Evolutionary conservation across 352 stramenopile genomes (phyloP).

Genomic region (Thraustotheca clavata): DNA sequence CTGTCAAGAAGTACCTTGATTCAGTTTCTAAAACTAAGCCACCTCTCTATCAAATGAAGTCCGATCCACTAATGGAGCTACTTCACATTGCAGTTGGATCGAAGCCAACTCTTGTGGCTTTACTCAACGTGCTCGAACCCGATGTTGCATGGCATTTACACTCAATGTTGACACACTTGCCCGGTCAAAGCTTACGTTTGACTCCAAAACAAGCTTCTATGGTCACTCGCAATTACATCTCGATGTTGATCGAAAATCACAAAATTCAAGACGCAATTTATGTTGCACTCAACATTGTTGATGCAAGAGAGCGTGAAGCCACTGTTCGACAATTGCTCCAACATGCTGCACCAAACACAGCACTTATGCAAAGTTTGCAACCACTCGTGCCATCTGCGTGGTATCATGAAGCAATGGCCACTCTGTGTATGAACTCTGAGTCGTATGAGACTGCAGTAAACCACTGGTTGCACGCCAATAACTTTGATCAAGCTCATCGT

Average conservation of each 20-base stretch:
- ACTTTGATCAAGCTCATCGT: slow-evolving; percentile 53
- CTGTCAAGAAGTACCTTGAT: slow-evolving; percentile 32
- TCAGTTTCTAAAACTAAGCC: slow-evolving; percentile 31
- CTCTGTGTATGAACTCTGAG: slow-evolving; percentile 38
- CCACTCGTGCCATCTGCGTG: slow-evolving; percentile 55
- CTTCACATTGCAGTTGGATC: slow-evolving; percentile 57
- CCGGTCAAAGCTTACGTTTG: slow-evolving; percentile 53
- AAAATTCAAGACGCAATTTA: slow-evolving; percentile 70
- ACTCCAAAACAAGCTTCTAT: slow-evolving; percentile 55
- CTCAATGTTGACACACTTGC: slow-evolving; percentile 56
- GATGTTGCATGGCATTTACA: slow-evolving; percentile 73
- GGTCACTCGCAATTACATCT: slow-evolving; percentile 75
- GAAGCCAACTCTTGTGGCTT: slow-evolving; percentile 24
- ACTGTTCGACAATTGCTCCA: slow-evolving; percentile 55
- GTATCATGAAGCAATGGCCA: slow-evolving; percentile 56
- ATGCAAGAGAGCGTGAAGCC: slow-evolving; percentile 39
- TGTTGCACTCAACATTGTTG: slow-evolving; percentile 66
- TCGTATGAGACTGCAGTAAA: slow-evolving; percentile 58
- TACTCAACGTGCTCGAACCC: slow-evolving; percentile 28
- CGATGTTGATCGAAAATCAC: slow-evolving; percentile 51
- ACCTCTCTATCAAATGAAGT: slow-evolving; percentile 36
- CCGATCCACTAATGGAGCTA: slow-evolving; percentile 55
- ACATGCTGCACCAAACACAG: slow-evolving; percentile 41
- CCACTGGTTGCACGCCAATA: slow-evolving; percentile 55
- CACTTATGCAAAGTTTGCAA: slow-evolving; percentile 27